Evolutionary conservation across 257 asterid species (phyloP), one percentile per base, ranked within the genome.

Genomic region (Haberlea rhodopensis): DNA sequence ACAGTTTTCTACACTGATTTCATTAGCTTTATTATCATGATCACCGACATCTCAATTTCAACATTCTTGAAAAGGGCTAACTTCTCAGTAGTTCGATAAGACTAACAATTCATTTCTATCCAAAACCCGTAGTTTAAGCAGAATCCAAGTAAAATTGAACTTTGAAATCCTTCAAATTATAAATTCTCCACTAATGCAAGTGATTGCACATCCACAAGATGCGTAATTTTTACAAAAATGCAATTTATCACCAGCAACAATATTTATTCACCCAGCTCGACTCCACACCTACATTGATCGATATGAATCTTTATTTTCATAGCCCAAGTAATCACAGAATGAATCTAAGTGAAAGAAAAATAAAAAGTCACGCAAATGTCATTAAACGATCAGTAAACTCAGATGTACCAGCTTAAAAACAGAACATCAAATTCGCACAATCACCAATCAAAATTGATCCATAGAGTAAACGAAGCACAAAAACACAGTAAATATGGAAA

Each of bases 401-500:
- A 70, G 54, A 7, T 18, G 5, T 10, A 13, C 4, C 22, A 19
- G 31, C 57, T 46, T 54, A 21, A 76, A 70, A 62, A 16, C 52
- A 48, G 37, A 32, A 49, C 54, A 61, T 52, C 63, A 66, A 57
- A 55, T 51, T 15, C 71, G n/a, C 8, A 31, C 51, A 70, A 53
- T 32, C 63, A 24, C 54, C 48, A 25, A 57, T 37, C 45, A 34
- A 34, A 53, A 48, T 60, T 58, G 69, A 60, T 67, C 75, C 71
- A 34, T 31, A n/a, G 34, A 52, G 54, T 43, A 24, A 51, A 34
- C 28, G 54, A 53, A 53, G 57, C 25, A 19, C 24, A 8, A 49
- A 63, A 21, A 46, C 31, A 28, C 18, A 9, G 27, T 5, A 71
- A 4, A 29, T 8, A 22, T 3, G 6, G 29, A 31, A 24, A 22